A percentile compares a stretch with the other conserved stretches of the same genome.
Conservation (phyloP, 2,329 filamentous ascomycete species). For the Cercospora sojina region DNA sequence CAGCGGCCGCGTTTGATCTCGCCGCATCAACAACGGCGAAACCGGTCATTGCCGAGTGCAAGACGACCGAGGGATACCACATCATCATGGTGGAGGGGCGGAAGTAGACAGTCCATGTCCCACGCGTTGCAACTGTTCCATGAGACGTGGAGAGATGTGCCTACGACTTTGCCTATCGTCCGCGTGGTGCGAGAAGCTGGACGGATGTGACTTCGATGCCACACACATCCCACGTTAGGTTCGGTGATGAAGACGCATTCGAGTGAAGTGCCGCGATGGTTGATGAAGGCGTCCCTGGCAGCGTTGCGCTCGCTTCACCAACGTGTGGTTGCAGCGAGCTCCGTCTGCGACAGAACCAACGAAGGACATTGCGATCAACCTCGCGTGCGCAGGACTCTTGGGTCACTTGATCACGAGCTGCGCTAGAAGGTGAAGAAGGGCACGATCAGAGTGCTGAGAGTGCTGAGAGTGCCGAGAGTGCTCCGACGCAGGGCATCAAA, state of each 20-base stretch:
- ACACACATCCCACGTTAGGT: neutral
- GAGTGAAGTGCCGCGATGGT: neutral
- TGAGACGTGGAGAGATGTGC: neutral
- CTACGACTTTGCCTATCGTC: neutral
- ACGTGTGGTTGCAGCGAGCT: neutral
- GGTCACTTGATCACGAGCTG: conserved; percentile 3
- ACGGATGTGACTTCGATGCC: neutral
- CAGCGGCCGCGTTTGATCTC: conserved; percentile 68
- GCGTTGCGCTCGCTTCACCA: conserved; percentile 1
- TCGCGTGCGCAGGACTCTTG: neutral
- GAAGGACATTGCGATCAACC: conserved; percentile 3
- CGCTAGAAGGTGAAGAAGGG: neutral
- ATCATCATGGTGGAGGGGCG: conserved; percentile 74
- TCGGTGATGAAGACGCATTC: neutral
- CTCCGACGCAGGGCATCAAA: neutral
- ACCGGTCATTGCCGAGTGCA: conserved; percentile 67
- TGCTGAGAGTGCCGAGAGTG: neutral
- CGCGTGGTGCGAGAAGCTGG: neutral
- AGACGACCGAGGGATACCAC: conserved; percentile 75
- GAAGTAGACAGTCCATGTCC: conserved; percentile 46
- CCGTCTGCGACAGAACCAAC: neutral
- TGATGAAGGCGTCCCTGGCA: neutral
- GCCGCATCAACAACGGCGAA: conserved; percentile 63
- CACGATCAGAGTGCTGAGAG: neutral
- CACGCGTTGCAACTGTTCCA: neutral